Base-by-base conservation (phyloP, 805 yeast species). In the Candida maltosa region DNA sequence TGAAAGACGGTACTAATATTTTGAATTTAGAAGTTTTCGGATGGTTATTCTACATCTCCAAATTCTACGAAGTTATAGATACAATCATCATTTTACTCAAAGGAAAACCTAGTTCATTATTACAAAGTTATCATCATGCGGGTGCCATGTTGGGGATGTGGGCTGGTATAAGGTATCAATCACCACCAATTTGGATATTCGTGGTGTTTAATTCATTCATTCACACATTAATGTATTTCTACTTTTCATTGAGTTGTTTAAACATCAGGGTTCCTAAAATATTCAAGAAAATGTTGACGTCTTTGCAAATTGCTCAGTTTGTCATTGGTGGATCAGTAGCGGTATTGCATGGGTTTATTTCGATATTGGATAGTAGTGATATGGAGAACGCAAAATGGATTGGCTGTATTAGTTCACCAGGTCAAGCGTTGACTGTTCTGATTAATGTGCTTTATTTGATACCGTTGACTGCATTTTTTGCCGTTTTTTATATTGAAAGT, bases 121-220 rank as follows among this genome's bases (percentile, higher is more conserved):
- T 82, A 49, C 88, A 82, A 57, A 76, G 83, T 38, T 82, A 82
- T 60, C 88, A 82, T 54, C 88, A 82, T 55, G 75, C 87, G 4
- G 88, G 88, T 17, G 88, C 88, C 33, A 82, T 82, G 78, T 62
- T 82, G 58, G 80, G 85, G 40, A 82, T 82, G 88, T 82, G 87
- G 87, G 75, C 84, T 6, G 88, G 88, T 2, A 74, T 79, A 37
- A 64, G 87, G 38, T 82, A 63, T 56, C 75, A 73, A 34, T 73
- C 85, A 9, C 85, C 87, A 4, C 88, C 88, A 23, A 82, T 82
- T 54, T 82, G 88, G 88, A 78, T 82, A 48, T 82, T 82, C 59
- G 87, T 81, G 29, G 85, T 78, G 17, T 82, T 82, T 74, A 82
- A 82, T 66, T 80, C 87, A n/a, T 75, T 82, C 53, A 81, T 82